Evolutionary conservation across 1,139 yeast genomes (phyloP), one percentile per base, ranked within the genome.

Genomic region (Saccharomyces hybrid): DNA sequence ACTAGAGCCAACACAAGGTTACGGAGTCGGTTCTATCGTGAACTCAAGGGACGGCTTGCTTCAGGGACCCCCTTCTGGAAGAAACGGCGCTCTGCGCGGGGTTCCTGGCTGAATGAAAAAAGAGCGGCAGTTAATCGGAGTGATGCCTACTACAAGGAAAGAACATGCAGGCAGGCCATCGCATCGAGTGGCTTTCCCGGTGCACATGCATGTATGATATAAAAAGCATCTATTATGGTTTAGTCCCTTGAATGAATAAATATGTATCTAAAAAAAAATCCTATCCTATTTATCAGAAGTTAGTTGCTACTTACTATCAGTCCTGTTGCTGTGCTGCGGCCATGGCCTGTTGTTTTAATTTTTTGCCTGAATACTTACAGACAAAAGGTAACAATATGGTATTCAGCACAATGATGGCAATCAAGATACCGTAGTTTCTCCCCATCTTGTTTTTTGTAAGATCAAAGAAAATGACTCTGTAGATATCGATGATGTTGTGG

Each of bases 401-500:
- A 55, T 80, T 77, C 4, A 81, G 55, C 3, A 76, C 80, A 24
- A 78, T 75, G 89, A 89, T 84, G 1, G 75, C 79, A 11, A 75
- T 64, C 57, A 84, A 64, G 2, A 84, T 71, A 34, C 85, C 86
- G 49, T 81, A 73, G 62, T 82, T 76, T 56, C 81, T 64, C 6
- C 87, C 88, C 62, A 84, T 58, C n/a, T 75, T 64, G 2, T 82
- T 82, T 63, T 78, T 81, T 69, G 80, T 78, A 2, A 83, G 70
- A 62, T 81, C 71, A 60, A 82, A 77, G 54, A 84, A 74, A 19
- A 83, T 74, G 2, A 84, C 84, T 62, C 79, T 78, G 60, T 74
- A 74, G 21, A 80, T 75, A 55, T 80, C 83, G 52, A 75, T 77
- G 0, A 81, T 78, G 60, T 83, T 83, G 63, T 77, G 79, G 60